Evolutionary conservation across 257 asterid species (phyloP), one percentile per base, ranked within the genome.

Genomic region (Solanum tarapatanum): DNA sequence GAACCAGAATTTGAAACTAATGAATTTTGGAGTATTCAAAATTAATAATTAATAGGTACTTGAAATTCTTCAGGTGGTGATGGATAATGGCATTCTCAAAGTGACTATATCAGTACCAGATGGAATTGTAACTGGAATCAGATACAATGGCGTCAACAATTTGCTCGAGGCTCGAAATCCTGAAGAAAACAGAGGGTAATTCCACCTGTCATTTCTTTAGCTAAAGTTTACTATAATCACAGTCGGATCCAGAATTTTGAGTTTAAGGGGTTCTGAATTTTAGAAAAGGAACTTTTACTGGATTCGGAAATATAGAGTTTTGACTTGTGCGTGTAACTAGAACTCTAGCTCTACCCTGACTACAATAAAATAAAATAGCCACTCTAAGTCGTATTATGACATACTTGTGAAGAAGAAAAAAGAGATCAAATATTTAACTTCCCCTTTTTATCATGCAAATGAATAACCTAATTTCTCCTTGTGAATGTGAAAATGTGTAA

Each of bases 1-100:
- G 3, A 33, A 24, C 0, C 5, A 73, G 17, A 0, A 73, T 19
- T 35, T 72, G 41, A 32, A 72, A 19, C 11, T 70, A 3, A 0
- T 2, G 2, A 5, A 75, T 75, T 1, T 36, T 23, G 83, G 19
- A 36, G 39, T 36, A 36, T 36, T 6, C 10, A 23, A 37, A 73
- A 6, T 9, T 11, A 30, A 24, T 8, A 35, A 74, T 21, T 74
- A 23, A 76, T 14, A 79, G 14, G 3, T 7, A 4, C 3, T 0
- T 14, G 8, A 80, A 41, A 45, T 45, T 45, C 69, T 80, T 28
- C 94, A 95, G 98, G 93, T 94, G 75, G 92, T 93, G 82, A 90
- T 95, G 64, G 98, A 94, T 88, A 94, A 95, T 90, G 98, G 98
- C 60, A 91, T 93, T 16, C 88, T 93, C 35, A 94, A 93, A 87